These are phyloP conservation scores for Auriculariales sp. DNA, from an alignment of 768 basidiomycete species.

Conservation along the genomic window DNA sequence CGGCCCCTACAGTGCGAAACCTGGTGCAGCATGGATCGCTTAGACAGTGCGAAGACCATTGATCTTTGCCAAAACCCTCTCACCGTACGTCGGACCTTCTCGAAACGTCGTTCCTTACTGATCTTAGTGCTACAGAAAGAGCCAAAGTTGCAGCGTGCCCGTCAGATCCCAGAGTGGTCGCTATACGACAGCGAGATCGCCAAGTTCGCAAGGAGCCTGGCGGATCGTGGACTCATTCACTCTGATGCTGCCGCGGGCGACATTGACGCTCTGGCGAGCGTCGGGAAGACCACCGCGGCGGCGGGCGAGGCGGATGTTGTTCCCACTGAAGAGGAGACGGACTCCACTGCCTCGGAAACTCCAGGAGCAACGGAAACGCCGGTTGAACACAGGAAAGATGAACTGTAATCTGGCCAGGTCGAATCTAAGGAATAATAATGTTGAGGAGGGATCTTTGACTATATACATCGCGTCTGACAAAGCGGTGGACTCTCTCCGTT, in stretches of 20 bases:
- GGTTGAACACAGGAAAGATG: too few species aligned
- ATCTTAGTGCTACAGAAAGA: constrained; percentile 59
- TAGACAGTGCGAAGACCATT: constrained; percentile 74
- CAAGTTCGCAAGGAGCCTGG: constrained; percentile 57
- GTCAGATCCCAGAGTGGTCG: constrained; percentile 97
- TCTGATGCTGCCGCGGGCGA: constrained; percentile 55
- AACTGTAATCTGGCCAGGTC: too few species aligned
- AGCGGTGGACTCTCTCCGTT: too few species aligned
- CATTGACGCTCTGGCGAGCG: constrained; percentile 48
- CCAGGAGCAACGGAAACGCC: too few species aligned
- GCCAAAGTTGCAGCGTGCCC: constrained; percentile 83
- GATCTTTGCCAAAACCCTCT: constrained; percentile 95
- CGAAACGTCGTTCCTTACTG: neutral
- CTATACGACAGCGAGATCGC: constrained; percentile 87
- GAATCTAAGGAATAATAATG: too few species aligned
- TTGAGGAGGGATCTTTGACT: too few species aligned
- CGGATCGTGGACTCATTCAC: constrained; percentile 53
- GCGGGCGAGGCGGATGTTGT: too few species aligned
- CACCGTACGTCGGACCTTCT: constrained; percentile 40
- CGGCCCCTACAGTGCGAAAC: constrained; percentile 66
- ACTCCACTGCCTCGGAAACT: too few species aligned
- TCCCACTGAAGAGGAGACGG: too few species aligned
- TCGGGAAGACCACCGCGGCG: too few species aligned
- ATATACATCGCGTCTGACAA: too few species aligned
- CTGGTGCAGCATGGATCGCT: constrained; percentile 87